Evolutionary conservation across 2,329 filamentous ascomycete genomes (phyloP), one percentile per base, ranked within the genome.

Genomic region (Hypoxylon sp.): DNA sequence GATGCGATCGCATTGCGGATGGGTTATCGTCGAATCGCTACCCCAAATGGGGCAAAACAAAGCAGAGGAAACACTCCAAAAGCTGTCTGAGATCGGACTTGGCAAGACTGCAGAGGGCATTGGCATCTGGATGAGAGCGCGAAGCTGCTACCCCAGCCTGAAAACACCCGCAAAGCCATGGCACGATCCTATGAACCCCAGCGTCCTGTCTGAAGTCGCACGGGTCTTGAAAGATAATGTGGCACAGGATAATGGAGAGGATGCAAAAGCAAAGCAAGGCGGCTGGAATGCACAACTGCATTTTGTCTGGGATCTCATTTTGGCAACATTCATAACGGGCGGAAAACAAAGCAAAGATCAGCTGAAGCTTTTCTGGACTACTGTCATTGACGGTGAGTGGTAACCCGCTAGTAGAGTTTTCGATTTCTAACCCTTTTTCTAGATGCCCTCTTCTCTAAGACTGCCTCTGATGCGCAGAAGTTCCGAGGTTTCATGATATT

Each of bases 401-500:
- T 13, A 15, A 43, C 4, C 11, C 10, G 7, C 2, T 34, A 1
- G 19, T 28, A 15, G 20, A 19, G n/a, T 3, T 28, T 24, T 28
- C 20, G 32, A 1, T 47, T 65, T 63, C 62, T 58, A 71, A 57
- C 47, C 10, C 13, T 19, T 17, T 46, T 2, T 47, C 0, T 66
- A 94, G 91, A 94, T 74, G 90, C 91, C 7, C 84, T 97, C 3
- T 97, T 98, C 75, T 90, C 92, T 5, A 87, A 90, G 59, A 88
- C 86, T 10, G 90, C 94, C 6, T 96, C 93, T 1, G 89, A 94
- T 44, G 92, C 94, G 70, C 91, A 96, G 58, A 98, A 97, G 77
- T 93, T 92, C 72, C 93, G 93, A 77, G 95, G 95, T 0, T 94
- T 98, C 78, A 88, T 94, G 72, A 85, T 98, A 2, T 92, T 97